Evolutionary conservation across 176 grass and related monocot species (phyloP), one percentile per base, ranked within the genome.

Genomic region (Aegilops tauschii): DNA sequence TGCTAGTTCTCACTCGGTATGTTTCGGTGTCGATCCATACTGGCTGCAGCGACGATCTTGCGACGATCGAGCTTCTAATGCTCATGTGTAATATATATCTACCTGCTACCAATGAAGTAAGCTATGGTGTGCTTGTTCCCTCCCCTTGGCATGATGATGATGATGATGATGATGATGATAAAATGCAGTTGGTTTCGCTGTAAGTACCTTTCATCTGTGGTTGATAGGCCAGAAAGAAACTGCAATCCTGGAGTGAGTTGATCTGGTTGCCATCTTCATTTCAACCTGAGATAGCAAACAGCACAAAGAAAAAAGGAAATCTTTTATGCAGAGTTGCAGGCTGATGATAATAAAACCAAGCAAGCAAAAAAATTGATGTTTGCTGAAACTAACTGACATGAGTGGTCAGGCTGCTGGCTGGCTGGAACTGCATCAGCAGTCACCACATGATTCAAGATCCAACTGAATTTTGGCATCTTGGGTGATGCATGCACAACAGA

Each of bases 1-100:
- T 75, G 72, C 73, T 32, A 54, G 12, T 31, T 37, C 12, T 10
- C 50, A 54, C 0, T 0, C 67, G 4, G 29, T 31, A 35, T 62
- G 65, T 5, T 3, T 5, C 31, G n/a, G 17, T 3, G 5, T 14
- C 6, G 76, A 80, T 80, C 28, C 35, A 17, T 73, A 8, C 18
- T 12, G 50, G 12, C 61, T 44, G 71, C 71, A 82, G 79, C 61
- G 16, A 7, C 18, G 49, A 65, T 40, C 34, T 61, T 61, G 79
- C 70, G n/a, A 4, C 5, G 49, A 52, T 42, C 34, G 34, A 58
- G 71, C 67, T 78, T 72, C 50, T 65, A 20, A 36, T 69, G 36
- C 27, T 21, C 40, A 23, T 78, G 61, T 59, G 21, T 74, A 74
- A 28, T 74, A 74, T 74, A 42, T 85, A 75, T 25, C 66, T 58